Evolutionary conservation across 192 early-diverging fungal genomes (phyloP).

Genomic region (Umbelopsis vinacea): DNA sequence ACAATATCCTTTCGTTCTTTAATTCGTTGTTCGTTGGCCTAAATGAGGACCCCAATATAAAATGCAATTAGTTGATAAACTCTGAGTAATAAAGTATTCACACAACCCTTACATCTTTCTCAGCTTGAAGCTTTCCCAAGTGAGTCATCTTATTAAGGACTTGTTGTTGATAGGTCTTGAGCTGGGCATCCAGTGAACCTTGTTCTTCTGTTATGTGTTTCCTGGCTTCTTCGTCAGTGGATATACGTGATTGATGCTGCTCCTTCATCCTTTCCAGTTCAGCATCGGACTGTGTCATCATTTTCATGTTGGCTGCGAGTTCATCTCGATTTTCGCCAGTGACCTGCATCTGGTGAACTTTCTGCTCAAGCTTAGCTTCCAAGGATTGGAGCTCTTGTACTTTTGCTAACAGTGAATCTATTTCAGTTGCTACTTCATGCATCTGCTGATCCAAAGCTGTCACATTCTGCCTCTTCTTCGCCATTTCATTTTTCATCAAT

Average conservation of each 20-base stretch:
- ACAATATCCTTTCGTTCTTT: constrained; percentile 51
- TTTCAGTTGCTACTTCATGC: constrained; percentile 1
- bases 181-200: constrained; percentile 25
- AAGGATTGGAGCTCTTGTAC: constrained; percentile 20
- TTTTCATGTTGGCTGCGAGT: constrained; percentile 5
- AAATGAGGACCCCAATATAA: no score
- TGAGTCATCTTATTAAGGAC: constrained; percentile 42
- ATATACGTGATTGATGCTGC: constrained; percentile 42
- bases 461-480: neutral
- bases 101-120: constrained; percentile 40
- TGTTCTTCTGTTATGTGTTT: constrained; percentile 31
- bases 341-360: constrained; percentile 21
- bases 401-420: constrained; percentile 17
- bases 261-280: constrained; percentile 63
- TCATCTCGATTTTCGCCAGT: constrained; percentile 40
- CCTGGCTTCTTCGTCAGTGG: constrained; percentile 39
- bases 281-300: constrained; percentile 57
- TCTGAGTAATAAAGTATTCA: no score
- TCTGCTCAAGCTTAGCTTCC: constrained; percentile 10
- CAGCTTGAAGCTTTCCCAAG: constrained; percentile 61
- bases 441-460: constrained; percentile 18
- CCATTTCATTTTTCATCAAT: constrained; percentile 10
- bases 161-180: constrained; percentile 39
- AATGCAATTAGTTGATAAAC: no score
- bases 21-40: constrained; percentile 41